A percentile compares a stretch with the other conserved stretches of the same genome.
These are phyloP conservation scores for Kwoniella dejecticola DNA, from an alignment of 768 basidiomycete species.

Conservation along the genomic window DNA sequence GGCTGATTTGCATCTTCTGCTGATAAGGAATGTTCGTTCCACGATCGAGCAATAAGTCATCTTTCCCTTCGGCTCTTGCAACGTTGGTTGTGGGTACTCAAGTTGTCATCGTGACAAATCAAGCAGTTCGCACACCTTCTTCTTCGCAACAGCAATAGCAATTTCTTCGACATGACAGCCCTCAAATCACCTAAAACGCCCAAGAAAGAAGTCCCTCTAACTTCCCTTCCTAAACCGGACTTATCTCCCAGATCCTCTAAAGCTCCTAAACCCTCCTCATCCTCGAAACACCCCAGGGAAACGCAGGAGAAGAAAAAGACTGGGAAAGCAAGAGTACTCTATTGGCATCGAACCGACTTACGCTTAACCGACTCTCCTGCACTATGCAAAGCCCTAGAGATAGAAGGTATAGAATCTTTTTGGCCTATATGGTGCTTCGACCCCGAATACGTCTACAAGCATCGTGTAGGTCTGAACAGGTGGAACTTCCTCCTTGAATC, in stretches of 20 bases:
- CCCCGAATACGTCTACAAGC: slow-evolving; percentile 50
- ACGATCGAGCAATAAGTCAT: too few relatives aligned
- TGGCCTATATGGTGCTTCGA: slow-evolving; percentile 55
- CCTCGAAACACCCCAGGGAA: not conserved
- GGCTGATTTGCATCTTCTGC: too few relatives aligned
- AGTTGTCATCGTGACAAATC: too few relatives aligned
- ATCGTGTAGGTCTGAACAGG: slow-evolving; percentile 54
- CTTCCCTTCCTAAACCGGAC: not conserved
- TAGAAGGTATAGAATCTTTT: slow-evolving; percentile 28
- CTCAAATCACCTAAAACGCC: not conserved
- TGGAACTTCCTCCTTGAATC: slow-evolving; percentile 49
- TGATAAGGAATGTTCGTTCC: too few relatives aligned
- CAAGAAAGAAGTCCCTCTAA: slow-evolving; percentile 3
- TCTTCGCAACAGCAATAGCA: too few relatives aligned
- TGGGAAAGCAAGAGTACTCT: slow-evolving; percentile 45
- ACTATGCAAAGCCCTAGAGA: slow-evolving; percentile 37
- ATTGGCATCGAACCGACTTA: slow-evolving; percentile 57
- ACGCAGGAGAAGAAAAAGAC: not conserved
- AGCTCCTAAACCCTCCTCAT: too few relatives aligned
- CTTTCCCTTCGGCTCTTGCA: too few relatives aligned
- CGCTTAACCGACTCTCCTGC: slow-evolving; percentile 54
- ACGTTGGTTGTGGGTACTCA: too few relatives aligned
- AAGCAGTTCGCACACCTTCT: too few relatives aligned
- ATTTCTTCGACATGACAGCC: too few relatives aligned
- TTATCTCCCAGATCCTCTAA: not conserved